These are phyloP conservation scores for Takakia lepidozioides DNA, from an alignment of 225 moss, liverwort and hornwort species.

Conservation along the genomic window DNA sequence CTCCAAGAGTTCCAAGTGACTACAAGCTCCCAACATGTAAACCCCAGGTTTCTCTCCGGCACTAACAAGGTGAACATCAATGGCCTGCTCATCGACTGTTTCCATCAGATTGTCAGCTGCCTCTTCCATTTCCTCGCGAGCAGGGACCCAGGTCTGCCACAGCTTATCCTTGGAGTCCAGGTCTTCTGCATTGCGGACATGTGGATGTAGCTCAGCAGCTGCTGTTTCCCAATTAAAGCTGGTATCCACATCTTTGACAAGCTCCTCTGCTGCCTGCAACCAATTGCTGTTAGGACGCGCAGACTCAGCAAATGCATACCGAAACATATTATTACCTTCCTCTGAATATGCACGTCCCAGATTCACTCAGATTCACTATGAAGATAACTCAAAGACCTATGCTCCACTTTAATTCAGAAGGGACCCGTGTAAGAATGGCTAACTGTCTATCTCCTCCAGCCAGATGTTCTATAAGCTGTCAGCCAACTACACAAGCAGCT, in stretches of 20 bases:
- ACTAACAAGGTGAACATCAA: slow-evolving; percentile 29
- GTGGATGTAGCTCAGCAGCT: slow-evolving; percentile 53
- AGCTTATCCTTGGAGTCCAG: slow-evolving; percentile 41
- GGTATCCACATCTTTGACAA: slow-evolving; percentile 58
- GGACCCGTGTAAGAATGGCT: not conserved
- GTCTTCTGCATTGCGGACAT: slow-evolving; percentile 21
- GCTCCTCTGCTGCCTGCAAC: slow-evolving; percentile 63
- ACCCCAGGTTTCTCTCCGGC: too few relatives aligned
- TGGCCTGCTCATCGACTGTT: slow-evolving; percentile 19
- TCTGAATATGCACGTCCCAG: too few relatives aligned
- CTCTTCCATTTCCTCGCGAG: slow-evolving; percentile 23
- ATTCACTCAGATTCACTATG: not conserved
- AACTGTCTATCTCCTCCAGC: too few relatives aligned
- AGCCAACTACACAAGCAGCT: too few relatives aligned
- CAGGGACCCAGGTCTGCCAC: slow-evolving; percentile 48
- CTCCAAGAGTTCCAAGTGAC: too few relatives aligned
- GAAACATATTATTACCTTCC: not conserved
- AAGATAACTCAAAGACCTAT: not conserved
- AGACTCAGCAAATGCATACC: not conserved
- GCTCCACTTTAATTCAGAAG: not conserved
- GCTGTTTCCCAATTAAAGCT: slow-evolving; percentile 90
- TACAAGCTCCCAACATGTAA: too few relatives aligned
- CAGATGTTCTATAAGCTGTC: too few relatives aligned
- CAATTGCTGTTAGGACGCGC: not conserved
- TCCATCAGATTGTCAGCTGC: slow-evolving; percentile 41